Percentiles rank a stretch among this genome's conserved stretches.
These are phyloP conservation scores for Pleurotus giganteus DNA, from an alignment of 768 basidiomycete genomes.

Conservation along the genomic window DNA sequence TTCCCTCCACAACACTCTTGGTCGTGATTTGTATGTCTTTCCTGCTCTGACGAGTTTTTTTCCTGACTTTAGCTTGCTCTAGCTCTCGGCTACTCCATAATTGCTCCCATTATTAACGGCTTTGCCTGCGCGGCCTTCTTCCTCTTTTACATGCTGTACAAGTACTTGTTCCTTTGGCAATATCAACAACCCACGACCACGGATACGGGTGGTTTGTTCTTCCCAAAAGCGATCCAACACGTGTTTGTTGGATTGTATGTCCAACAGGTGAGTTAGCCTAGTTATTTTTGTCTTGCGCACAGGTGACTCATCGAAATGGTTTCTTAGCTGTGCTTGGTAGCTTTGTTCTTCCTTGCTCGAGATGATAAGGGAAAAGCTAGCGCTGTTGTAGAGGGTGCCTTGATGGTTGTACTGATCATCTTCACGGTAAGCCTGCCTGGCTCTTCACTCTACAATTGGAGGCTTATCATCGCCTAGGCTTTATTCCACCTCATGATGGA, in stretches of 20 bases:
- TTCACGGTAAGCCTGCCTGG: conserved; percentile 61
- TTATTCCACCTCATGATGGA: conserved; percentile 74
- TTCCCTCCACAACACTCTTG: conserved; percentile 70
- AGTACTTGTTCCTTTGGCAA: conserved; percentile 83
- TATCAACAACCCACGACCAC: conserved; percentile 63
- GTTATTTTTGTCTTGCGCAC: too few relatives aligned
- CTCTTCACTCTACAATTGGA: not conserved
- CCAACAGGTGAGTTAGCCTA: conserved; percentile 46
- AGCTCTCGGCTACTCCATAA: conserved; percentile 82
- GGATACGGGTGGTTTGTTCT: conserved; percentile 94
- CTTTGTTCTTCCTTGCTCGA: conserved; percentile 86
- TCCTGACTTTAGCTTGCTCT: not conserved
- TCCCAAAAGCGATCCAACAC: conserved; percentile 92
- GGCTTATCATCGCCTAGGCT: not conserved
- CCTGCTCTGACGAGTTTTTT: not conserved
- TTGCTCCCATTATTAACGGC: conserved; percentile 92
- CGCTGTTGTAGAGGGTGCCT: conserved; percentile 69
- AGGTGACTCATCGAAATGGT: not conserved
- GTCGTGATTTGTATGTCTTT: conserved; percentile 71
- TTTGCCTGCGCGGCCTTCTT: conserved; percentile 82
- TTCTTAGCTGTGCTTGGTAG: conserved; percentile 61
- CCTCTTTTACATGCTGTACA: conserved; percentile 80
- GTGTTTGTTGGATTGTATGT: conserved; percentile 93
- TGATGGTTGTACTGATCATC: conserved; percentile 84
- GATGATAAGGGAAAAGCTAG: conserved; percentile 50